Conservation (phyloP, 2,329 filamentous ascomycete genomes). For the Lizonia empirigonia region DNA sequence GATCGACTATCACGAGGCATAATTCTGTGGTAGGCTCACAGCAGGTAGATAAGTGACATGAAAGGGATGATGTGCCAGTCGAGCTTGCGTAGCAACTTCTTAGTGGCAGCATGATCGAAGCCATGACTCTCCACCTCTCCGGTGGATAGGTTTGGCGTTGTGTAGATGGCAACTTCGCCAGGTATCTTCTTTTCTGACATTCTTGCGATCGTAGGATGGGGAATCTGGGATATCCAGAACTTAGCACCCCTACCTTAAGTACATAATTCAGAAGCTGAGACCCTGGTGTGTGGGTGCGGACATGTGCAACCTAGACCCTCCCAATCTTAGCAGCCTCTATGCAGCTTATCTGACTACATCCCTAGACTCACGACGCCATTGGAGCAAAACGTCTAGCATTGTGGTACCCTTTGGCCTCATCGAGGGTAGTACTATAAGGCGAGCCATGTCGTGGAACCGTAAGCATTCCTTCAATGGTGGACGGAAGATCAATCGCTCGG, state of each 20-base stretch:
- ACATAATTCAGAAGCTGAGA: constrained; percentile 2
- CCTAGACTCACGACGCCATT: background rate
- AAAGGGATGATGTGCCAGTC: constrained; percentile 64
- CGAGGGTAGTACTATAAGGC: constrained; percentile 12
- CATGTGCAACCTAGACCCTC: constrained; percentile 6
- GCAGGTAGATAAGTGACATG: constrained; percentile 61
- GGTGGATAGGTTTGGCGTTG: constrained; percentile 15
- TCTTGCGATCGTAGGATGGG: background rate
- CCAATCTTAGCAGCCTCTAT: constrained; percentile 1
- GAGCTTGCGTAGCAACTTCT: constrained; percentile 59
- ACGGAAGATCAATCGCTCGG: constrained; percentile 5
- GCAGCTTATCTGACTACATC: constrained; percentile 12
- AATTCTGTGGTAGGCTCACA: constrained; percentile 44
- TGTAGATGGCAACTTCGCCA: constrained; percentile 12
- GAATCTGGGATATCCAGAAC: background rate
- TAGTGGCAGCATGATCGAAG: constrained; percentile 53
- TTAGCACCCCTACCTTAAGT: constrained; percentile 3
- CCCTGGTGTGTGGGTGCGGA: background rate
- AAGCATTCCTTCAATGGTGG: constrained; percentile 18
- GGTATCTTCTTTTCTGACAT: constrained; percentile 21
- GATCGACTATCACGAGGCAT: background rate
- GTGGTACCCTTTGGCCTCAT: constrained; percentile 7
- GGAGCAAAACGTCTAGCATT: constrained; percentile 1
- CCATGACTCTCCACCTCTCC: constrained; percentile 36
- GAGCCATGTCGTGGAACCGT: constrained; percentile 19